Conservation (phyloP, 495 filamentous ascomycete genomes). For the Thozetella sp. region DNA sequence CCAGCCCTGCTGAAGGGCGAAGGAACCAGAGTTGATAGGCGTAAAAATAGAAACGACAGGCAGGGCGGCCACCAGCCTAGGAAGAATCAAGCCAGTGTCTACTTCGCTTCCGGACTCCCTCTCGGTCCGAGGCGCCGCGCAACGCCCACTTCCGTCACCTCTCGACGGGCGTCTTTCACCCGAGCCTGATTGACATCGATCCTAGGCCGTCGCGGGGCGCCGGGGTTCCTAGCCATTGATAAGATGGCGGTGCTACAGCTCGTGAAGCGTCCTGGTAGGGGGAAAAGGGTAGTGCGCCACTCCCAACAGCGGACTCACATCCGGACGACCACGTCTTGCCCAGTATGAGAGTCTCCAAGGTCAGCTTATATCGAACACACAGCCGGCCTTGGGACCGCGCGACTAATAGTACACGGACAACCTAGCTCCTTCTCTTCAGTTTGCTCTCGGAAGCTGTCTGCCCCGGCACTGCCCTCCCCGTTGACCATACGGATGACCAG, state of each 20-base stretch:
- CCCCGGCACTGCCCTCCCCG: background rate
- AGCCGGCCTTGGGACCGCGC: too few species aligned
- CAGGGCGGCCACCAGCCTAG: background rate
- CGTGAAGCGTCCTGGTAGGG: too few species aligned
- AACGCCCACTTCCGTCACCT: too few species aligned
- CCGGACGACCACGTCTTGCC: background rate
- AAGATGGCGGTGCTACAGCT: too few species aligned
- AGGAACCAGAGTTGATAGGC: background rate
- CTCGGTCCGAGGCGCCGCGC: background rate
- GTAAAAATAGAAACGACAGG: background rate
- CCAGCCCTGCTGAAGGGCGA: background rate
- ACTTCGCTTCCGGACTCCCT: too few species aligned
- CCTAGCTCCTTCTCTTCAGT: background rate
- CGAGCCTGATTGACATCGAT: background rate
- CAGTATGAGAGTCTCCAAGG: background rate
- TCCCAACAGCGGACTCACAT: too few species aligned
- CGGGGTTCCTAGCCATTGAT: too few species aligned
- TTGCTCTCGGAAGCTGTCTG: background rate
- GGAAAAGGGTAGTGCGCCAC: too few species aligned
- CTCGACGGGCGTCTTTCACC: background rate
- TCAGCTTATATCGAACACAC: too few species aligned
- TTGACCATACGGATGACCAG: conserved; percentile 1
- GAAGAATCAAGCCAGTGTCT: too few species aligned
- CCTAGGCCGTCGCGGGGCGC: too few species aligned
- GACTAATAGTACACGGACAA: background rate